Conservation (phyloP, 768 basidiomycete genomes). For the Serendipita indica region DNA sequence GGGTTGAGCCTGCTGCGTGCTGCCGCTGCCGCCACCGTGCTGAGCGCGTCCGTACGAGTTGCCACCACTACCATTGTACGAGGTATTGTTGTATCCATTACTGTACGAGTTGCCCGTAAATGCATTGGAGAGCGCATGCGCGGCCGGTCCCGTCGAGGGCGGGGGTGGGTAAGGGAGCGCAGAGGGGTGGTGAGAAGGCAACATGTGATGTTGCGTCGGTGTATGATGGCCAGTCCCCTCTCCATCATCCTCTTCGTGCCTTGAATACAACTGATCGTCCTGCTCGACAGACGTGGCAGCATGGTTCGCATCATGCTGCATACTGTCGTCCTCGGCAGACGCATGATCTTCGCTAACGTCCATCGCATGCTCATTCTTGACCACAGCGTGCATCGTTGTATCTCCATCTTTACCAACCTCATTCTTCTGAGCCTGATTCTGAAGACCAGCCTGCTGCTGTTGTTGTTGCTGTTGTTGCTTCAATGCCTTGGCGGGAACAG, state of each 20-base stretch:
- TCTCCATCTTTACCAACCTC: background rate
- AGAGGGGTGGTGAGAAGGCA: background rate
- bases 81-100: background rate
- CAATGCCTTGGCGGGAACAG: background rate
- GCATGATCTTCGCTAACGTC: background rate
- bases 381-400: background rate
- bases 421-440: background rate
- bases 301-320: background rate
- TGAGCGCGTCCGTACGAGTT: conserved; percentile 1
- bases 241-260: background rate
- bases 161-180: conserved; percentile 11
- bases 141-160: conserved; percentile 9
- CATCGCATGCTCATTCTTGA: background rate
- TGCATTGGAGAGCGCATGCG: conserved; percentile 9
- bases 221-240: background rate
- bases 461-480: background rate
- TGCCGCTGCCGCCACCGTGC: background rate
- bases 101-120: background rate
- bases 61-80: background rate
- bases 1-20: background rate
- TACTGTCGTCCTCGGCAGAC: background rate
- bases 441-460: background rate
- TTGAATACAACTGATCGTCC: background rate
- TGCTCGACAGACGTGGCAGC: background rate
- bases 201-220: background rate